Percentiles rank a stretch among this genome's conserved stretches.
Evolutionary conservation across 768 basidiomycete species (phyloP).

Genomic region (Tricholoma terreum): DNA sequence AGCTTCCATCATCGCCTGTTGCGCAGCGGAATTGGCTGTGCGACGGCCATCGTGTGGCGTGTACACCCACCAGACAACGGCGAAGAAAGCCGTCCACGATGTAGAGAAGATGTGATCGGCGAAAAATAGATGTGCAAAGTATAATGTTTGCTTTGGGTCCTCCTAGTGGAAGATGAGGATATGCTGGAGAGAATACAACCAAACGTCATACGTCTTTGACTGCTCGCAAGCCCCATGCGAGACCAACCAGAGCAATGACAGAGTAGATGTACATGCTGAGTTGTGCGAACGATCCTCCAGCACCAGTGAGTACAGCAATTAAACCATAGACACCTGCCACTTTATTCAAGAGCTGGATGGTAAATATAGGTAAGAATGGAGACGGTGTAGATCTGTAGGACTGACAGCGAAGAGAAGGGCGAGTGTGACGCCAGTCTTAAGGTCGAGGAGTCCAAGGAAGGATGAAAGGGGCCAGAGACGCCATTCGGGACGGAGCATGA

Average conservation of each 20-base stretch:
- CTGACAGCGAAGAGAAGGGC: conserved; percentile 86
- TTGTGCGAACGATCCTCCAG: conserved; percentile 92
- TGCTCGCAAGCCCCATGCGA: conserved; percentile 86
- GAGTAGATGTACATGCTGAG: conserved; percentile 94
- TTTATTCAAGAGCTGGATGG: conserved; percentile 73
- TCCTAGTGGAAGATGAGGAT: conserved; percentile 55
- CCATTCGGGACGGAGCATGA: conserved; percentile 81
- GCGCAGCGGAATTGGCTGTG: conserved; percentile 81
- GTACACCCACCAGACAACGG: conserved; percentile 86
- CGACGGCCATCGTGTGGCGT: conserved; percentile 88
- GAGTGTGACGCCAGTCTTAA: conserved; percentile 91
- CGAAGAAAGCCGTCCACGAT: conserved; percentile 90
- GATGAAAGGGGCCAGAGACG: conserved; percentile 78
- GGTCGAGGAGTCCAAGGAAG: conserved; percentile 84
- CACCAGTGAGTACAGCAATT: conserved; percentile 85
- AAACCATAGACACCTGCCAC: conserved; percentile 97
- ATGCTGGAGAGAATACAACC: conserved; percentile 5
- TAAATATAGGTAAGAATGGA: neutral
- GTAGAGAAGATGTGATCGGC: conserved; percentile 91
- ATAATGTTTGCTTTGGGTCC: conserved; percentile 77
- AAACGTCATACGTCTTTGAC: conserved; percentile 68
- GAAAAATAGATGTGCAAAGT: conserved; percentile 90
- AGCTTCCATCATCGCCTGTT: conserved; percentile 75
- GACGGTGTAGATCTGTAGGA: conserved; percentile 11
- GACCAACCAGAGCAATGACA: conserved; percentile 70